Evolutionary conservation across 768 basidiomycete genomes (phyloP).

Genomic region (Panellus pusillus): DNA sequence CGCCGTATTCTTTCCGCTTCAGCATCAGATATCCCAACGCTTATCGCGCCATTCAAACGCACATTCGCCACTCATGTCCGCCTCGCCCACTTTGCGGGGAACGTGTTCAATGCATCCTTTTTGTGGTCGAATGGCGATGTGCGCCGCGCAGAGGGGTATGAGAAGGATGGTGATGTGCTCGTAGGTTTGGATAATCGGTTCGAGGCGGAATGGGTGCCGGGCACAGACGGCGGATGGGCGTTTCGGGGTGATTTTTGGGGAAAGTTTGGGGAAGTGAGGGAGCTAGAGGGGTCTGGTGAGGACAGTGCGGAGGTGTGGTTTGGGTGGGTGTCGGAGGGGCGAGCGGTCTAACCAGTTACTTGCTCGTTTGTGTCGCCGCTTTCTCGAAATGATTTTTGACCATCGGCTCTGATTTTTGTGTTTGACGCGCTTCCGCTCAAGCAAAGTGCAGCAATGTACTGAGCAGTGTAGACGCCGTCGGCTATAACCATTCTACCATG

Average conservation of each 20-base stretch:
- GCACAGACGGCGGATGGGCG: conserved; percentile 34
- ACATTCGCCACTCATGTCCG: conserved; percentile 39
- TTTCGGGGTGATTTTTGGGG: conserved; percentile 44
- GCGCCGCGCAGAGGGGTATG: conserved; percentile 27
- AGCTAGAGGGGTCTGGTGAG: conserved; percentile 31
- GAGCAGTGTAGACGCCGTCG: too few species aligned
- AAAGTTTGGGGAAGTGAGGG: conserved; percentile 34
- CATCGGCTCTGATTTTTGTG: too few species aligned
- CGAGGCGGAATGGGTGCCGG: conserved; percentile 40
- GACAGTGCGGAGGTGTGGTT: conserved; percentile 45
- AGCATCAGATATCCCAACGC: conserved; percentile 26
- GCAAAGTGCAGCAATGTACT: too few species aligned
- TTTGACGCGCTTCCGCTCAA: too few species aligned
- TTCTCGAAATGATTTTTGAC: too few species aligned
- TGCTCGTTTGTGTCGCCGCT: too few species aligned
- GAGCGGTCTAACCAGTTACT: too few species aligned
- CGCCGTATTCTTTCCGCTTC: conserved; percentile 30
- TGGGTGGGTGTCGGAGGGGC: not conserved
- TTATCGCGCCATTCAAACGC: conserved; percentile 35
- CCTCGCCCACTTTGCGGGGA: conserved; percentile 36
- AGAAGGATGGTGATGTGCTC: conserved; percentile 31
- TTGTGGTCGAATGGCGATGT: conserved; percentile 38
- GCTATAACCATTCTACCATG: too few species aligned
- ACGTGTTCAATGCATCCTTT: conserved; percentile 39
- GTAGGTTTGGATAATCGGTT: conserved; percentile 36